Base-by-base conservation (phyloP, 139 green algal genomes). In the Edaphochlamys debaryana region DNA sequence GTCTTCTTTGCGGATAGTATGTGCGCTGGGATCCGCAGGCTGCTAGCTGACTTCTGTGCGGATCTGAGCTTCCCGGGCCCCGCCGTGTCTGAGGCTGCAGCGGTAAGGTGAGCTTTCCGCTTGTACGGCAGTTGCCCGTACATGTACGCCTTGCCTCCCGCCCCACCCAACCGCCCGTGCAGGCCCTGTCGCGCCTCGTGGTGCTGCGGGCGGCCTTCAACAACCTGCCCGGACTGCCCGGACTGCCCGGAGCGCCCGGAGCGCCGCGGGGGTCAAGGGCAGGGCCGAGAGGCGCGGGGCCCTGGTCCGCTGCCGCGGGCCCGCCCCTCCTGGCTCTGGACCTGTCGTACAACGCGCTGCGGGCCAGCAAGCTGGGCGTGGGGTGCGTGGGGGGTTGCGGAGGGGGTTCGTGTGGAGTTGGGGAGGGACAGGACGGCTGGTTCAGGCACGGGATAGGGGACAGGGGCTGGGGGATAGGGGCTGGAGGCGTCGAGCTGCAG, bases 301-400 rank as follows among this genome's bases (percentile, higher is more conserved):
- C 54, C 54, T 15, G 22, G 22, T 7, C 54, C 11, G 54, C 11
- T 20, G 4, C 54, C 54, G 54, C 11, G 4, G 22, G 54, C 54
- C 37, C 8, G 36, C 19, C 20, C 19, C 70, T 82, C 42, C 63
- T 82, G 41, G 76, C 45, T 11, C 42, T 82, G 60, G 75, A 81
- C 45, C 62, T 81, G 75, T 71, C 75, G 60, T 81, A 72, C 75
- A 81, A 81, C 60, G 52, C 56, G 38, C 40, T 80, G 56, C 34
- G n/a, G 17, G 30, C 27, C 34, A 29, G 11, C 19, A 6, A 29
- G 22, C 54, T 63, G 54, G 54, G 5, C 54, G 5, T 63, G 54
- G 19, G 54, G 22, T 30, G 23, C 15, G 23, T 63, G 54, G 5
- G 23, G 22, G 22, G 30, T n/a, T n/a, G 22, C 54, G 11, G 54